These are phyloP conservation scores for Medicago truncatula DNA, from an alignment of 306 rosid genomes.

Conservation along the genomic window MtrunA17r5.0-ANR NC_053048.1:30704501-30705000, in stretches of 20 bases:
- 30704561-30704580: constrained; percentile 52
- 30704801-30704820: neutral
- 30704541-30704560: constrained; percentile 40
- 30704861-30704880: too few relatives aligned
- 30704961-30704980: too few relatives aligned
- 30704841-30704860: too few relatives aligned
- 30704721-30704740: neutral
- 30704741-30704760: neutral
- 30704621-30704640: constrained; percentile 28
- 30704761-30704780: constrained; percentile 5
- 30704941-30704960: too few relatives aligned
- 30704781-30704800: neutral
- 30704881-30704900: too few relatives aligned
- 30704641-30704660: constrained; percentile 26
- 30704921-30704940: too few relatives aligned
- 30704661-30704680: constrained; percentile 44
- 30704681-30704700: constrained; percentile 40
- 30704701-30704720: constrained; percentile 7
- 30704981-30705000: too few relatives aligned
- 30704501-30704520: constrained; percentile 36
- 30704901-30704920: too few relatives aligned
- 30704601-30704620: constrained; percentile 30
- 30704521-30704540: constrained; percentile 33
- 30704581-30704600: constrained; percentile 38
- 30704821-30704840: too few relatives aligned